These are phyloP conservation scores for Polymyxa betae DNA, from an alignment of 208 protist species.

Conservation along the genomic window DNA sequence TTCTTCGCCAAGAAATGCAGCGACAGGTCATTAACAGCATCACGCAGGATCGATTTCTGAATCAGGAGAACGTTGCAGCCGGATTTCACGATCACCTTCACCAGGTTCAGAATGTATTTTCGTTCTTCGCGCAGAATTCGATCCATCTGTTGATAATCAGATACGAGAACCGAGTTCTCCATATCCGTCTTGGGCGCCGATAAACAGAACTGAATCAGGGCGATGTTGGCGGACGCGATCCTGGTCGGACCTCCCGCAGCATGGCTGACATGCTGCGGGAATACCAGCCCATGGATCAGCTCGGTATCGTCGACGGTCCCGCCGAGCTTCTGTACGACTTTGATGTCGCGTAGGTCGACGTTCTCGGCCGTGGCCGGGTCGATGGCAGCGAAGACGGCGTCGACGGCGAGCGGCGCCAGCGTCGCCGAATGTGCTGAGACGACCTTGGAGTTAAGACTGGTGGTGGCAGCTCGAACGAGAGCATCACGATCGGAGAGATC, in stretches of 20 bases:
- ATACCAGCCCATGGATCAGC: constrained; percentile 89
- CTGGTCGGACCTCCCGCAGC: constrained; percentile 85
- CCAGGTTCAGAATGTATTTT: constrained; percentile 94
- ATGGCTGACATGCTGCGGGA: constrained; percentile 87
- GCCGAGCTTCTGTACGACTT: constrained; percentile 84
- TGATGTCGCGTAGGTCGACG: constrained; percentile 95
- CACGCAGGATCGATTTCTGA: constrained; percentile 98
- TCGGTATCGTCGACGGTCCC: constrained; percentile 97
- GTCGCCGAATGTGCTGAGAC: constrained; percentile 71
- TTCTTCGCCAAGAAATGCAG: constrained; percentile 97
- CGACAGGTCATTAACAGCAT: constrained; percentile 95
- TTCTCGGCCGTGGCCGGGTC: constrained; percentile 82
- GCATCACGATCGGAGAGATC: constrained; percentile 86
- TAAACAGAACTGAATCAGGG: constrained; percentile 98
- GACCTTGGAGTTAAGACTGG: constrained; percentile 98
- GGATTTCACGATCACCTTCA: constrained; percentile 94
- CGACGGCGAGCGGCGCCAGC: constrained; percentile 97
- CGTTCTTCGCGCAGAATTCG: constrained; percentile 94
- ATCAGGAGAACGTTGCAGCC: constrained; percentile 98
- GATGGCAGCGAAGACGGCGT: constrained; percentile 89
- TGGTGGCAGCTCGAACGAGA: constrained; percentile 92
- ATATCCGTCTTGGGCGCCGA: constrained; percentile 98
- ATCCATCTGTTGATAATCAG: constrained; percentile 96
- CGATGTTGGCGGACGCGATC: constrained; percentile 96
- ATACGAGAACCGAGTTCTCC: constrained; percentile 91